Base-by-base conservation (phyloP, 305 asterid species). In the Fraxinus ornus region DNA sequence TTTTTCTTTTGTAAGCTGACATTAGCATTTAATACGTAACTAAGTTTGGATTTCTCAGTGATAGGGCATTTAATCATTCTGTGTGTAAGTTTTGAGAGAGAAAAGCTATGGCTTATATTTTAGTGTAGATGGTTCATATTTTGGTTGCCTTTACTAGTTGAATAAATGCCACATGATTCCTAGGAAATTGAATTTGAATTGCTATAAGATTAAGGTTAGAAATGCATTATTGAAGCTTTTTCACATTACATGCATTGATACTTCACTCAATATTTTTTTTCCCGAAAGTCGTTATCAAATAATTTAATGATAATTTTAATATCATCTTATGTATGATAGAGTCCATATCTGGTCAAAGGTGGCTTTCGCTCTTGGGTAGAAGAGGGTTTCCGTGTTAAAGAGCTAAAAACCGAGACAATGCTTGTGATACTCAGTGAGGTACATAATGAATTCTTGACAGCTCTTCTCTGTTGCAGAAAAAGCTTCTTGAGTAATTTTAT, bases 321-420 rank as follows among this genome's bases (percentile, higher is more conserved):
- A 26, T 68, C 36, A 24, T 57, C 76, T 44, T 83, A 81, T 75
- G 75, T 57, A 79, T 33, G 80, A 82, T 88, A 96, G 99, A 88
- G 83, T 82, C 92, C 99, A 33, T 94, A 94, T 85, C 91, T 89
- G 81, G 93, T 96, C 86, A 88, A 89, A 84, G 99, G 98, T 77
- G 99, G 99, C 85, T 96, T 96, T 87, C 95, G 78, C 39, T 92
- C 98, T 78, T 95, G 99, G 99, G 91, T 85, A 81, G 85, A 89
- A 49, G 95, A 88, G 80, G 98, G 97, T 60, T 88, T 93, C 70
- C 97, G 94, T 30, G 83, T 92, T 60, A 96, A 96, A 87, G 91
- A 86, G 89, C 91, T 96, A 55, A 93, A 91, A 86, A 94, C 98
- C 2, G 98, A 92, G 93, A 94, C 99, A 21, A 57, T 94, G 4